Evolutionary conservation across 2,329 filamentous ascomycete species (phyloP).

Genomic region (Mycosphaerella sp.): DNA sequence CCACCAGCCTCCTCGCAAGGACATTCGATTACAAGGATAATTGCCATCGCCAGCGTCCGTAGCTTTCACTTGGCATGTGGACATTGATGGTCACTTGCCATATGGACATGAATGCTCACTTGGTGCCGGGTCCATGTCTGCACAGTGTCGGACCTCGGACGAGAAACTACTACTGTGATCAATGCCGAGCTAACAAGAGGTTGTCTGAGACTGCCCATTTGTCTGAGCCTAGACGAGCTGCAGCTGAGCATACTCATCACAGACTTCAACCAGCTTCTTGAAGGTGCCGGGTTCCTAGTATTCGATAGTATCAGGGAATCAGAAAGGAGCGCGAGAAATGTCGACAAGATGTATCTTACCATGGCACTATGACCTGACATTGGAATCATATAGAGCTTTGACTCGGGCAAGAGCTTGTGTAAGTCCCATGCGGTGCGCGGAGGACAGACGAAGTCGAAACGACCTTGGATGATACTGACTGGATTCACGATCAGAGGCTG

Average conservation of each 20-base stretch:
- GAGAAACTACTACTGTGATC: not conserved
- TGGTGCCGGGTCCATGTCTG: conserved; percentile 1
- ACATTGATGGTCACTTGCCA: conserved; percentile 4
- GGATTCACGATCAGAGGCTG: not conserved
- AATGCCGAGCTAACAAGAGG: not conserved
- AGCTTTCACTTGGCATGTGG: conserved; percentile 3
- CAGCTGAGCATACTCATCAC: conserved; percentile 8
- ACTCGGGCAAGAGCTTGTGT: conserved; percentile 14
- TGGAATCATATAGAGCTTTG: conserved; percentile 15
- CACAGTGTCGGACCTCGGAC: not conserved
- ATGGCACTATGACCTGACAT: conserved; percentile 15
- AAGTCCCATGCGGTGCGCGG: conserved; percentile 15
- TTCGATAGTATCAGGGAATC: not conserved
- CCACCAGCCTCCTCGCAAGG: too few relatives aligned
- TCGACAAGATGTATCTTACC: conserved; percentile 1
- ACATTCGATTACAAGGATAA: not conserved
- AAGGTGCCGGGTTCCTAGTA: conserved; percentile 12
- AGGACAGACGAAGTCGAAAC: conserved; percentile 16
- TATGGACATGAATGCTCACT: conserved; percentile 3
- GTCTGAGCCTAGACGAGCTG: not conserved
- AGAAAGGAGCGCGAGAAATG: not conserved
- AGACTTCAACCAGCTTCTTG: conserved; percentile 12
- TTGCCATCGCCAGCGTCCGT: not conserved
- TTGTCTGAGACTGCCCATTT: not conserved
- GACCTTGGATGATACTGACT: conserved; percentile 16